Conservation (phyloP, 2,329 filamentous ascomycete genomes). For the Exophiala viscosa region DNA sequence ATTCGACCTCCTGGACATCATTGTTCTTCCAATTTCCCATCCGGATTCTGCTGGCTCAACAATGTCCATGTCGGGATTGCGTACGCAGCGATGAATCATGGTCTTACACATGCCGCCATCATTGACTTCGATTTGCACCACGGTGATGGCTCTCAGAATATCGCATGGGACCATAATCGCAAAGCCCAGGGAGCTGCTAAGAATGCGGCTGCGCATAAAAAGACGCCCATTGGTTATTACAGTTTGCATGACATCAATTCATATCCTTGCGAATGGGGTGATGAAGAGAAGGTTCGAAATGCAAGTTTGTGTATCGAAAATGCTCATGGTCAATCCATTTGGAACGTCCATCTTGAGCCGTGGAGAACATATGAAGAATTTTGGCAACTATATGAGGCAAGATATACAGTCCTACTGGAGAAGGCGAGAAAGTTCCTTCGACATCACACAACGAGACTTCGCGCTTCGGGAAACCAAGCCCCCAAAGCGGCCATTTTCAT, state of each 20-base stretch:
- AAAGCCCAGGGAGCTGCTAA: conserved; percentile 61
- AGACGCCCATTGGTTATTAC: conserved; percentile 88
- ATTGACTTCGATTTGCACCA: conserved; percentile 91
- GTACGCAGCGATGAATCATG: conserved; percentile 78
- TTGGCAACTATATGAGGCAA: conserved; percentile 79
- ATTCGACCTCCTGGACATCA: conserved; percentile 93
- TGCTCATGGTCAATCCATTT: conserved; percentile 87
- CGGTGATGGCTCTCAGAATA: conserved; percentile 91
- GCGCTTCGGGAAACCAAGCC: conserved; percentile 53
- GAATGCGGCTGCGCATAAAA: conserved; percentile 72
- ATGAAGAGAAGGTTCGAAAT: conserved; percentile 86
- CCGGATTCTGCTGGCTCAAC: conserved; percentile 97
- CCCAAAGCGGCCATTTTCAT: conserved; percentile 88
- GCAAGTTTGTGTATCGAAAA: conserved; percentile 93
- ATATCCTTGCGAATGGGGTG: conserved; percentile 92
- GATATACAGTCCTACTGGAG: conserved; percentile 71
- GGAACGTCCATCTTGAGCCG: conserved; percentile 89
- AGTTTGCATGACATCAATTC: conserved; percentile 98
- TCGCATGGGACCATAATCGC: conserved; percentile 85
- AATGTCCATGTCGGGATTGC: conserved; percentile 97
- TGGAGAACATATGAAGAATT: conserved; percentile 84
- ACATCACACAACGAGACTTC: conserved; percentile 65
- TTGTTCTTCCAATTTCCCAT: conserved; percentile 83
- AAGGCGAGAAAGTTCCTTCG: conserved; percentile 78
- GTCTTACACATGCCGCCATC: conserved; percentile 88